These are phyloP conservation scores for Gonapodya prolifera DNA, from an alignment of 192 early-diverging fungal species.

Conservation along the genomic window DNA sequence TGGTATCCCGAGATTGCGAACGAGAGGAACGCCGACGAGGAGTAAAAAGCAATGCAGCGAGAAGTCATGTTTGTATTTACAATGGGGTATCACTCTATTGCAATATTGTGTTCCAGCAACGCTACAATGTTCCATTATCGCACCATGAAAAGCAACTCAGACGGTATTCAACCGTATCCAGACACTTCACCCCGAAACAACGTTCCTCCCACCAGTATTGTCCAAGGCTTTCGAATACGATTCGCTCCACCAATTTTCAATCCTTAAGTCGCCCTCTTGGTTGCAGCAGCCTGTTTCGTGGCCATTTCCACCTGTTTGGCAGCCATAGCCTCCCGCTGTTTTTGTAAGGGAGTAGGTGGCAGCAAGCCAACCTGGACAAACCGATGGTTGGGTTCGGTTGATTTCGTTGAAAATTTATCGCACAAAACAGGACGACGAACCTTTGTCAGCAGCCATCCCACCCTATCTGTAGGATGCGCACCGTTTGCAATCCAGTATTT, in stretches of 20 bases:
- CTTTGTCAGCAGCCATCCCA: constrained; percentile 77
- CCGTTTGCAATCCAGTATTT: constrained; percentile 97
- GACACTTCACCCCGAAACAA: too few relatives aligned
- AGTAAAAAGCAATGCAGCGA: too few relatives aligned
- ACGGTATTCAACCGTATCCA: too few relatives aligned
- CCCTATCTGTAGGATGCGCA: constrained; percentile 86
- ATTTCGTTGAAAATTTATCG: not conserved
- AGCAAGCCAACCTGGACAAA: constrained; percentile 40
- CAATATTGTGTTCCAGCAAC: too few relatives aligned
- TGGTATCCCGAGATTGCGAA: not conserved
- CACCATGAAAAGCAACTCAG: too few relatives aligned
- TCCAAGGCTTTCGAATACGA: not conserved
- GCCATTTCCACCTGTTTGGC: not conserved
- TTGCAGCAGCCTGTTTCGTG: not conserved
- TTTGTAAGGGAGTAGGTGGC: constrained; percentile 41
- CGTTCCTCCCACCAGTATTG: too few relatives aligned
- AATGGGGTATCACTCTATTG: too few relatives aligned
- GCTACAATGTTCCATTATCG: too few relatives aligned
- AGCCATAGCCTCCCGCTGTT: constrained; percentile 23
- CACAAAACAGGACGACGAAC: constrained; percentile 18
- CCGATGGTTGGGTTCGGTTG: constrained; percentile 6
- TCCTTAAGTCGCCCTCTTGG: too few relatives aligned
- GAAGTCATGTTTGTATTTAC: too few relatives aligned
- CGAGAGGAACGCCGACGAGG: not conserved
- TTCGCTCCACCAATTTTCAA: not conserved